Conservation (phyloP, 192 early-diverging fungal species). For the Entomortierella beljakovae region DNA sequence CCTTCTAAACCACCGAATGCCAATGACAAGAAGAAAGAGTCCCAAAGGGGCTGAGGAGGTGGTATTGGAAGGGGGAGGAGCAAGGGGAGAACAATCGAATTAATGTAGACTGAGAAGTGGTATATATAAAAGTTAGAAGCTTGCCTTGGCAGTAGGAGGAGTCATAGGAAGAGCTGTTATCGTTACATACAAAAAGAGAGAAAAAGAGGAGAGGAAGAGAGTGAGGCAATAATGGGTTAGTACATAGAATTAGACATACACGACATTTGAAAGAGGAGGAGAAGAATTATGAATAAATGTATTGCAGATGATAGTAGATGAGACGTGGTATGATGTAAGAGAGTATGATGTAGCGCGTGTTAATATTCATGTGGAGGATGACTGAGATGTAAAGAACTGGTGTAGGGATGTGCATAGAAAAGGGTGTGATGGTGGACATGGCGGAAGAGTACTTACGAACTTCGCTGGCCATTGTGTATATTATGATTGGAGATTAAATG, state of each 20-base stretch:
- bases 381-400: too few species aligned
- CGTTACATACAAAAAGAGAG: background rate
- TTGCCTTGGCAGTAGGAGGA: slow-evolving; percentile 41
- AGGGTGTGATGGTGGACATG: background rate
- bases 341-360: too few species aligned
- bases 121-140: background rate
- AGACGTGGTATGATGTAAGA: too few species aligned
- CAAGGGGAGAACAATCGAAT: background rate
- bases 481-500: slow-evolving; percentile 6
- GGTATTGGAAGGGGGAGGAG: background rate
- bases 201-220: background rate
- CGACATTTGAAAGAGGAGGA: too few species aligned
- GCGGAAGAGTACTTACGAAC: slow-evolving; percentile 20
- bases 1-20: slow-evolving; percentile 6
- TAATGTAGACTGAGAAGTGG: background rate
- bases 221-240: too few species aligned
- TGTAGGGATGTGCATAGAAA: background rate
- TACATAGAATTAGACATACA: too few species aligned
- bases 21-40: background rate
- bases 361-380: too few species aligned
- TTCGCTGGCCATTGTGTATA: slow-evolving; percentile 34
- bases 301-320: too few species aligned
- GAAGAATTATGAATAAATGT: too few species aligned
- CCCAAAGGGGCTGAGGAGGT: slow-evolving; percentile 10
- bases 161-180: slow-evolving; percentile 34